Evolutionary conservation across 2,329 filamentous ascomycete genomes (phyloP).

Genomic region (Lachnellula arida): DNA sequence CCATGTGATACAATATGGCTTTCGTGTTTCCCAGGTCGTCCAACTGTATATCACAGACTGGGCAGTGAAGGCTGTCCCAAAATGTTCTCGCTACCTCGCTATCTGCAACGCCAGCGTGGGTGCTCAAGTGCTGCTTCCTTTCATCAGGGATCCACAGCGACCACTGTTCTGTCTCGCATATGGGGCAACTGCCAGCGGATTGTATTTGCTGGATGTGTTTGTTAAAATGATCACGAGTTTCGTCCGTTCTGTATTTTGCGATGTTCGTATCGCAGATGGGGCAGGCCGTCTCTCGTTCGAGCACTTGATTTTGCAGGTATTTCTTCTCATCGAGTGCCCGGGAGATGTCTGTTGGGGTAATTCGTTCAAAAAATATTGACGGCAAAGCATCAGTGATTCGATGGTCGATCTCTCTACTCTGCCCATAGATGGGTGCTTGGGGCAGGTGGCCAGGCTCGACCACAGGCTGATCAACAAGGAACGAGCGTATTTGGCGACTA

Average conservation of each 20-base stretch:
- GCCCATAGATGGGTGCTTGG: conserved; percentile 19
- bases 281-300: conserved; percentile 21
- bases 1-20: conserved; percentile 20
- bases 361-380: conserved; percentile 17
- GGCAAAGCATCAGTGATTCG: conserved; percentile 15
- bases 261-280: conserved; percentile 18
- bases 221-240: conserved; percentile 16
- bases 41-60: conserved; percentile 22
- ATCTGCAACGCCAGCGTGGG: conserved; percentile 9
- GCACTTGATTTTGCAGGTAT: conserved; percentile 18
- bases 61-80: conserved; percentile 20
- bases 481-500: conserved; percentile 19
- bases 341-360: conserved; percentile 24
- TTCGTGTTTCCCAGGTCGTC: conserved; percentile 3
- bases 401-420: conserved; percentile 15
- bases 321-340: conserved; percentile 19
- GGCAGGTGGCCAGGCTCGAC: conserved; percentile 24
- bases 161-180: conserved; percentile 23
- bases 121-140: conserved; percentile 19
- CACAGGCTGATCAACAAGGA: conserved; percentile 19
- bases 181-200: conserved; percentile 19
- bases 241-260: conserved; percentile 10
- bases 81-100: conserved; percentile 12
- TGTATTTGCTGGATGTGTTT: conserved; percentile 18
- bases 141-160: conserved; percentile 17